Conservation (phyloP, 345 rosid genomes). For the Bruguiera sexangula region DNA sequence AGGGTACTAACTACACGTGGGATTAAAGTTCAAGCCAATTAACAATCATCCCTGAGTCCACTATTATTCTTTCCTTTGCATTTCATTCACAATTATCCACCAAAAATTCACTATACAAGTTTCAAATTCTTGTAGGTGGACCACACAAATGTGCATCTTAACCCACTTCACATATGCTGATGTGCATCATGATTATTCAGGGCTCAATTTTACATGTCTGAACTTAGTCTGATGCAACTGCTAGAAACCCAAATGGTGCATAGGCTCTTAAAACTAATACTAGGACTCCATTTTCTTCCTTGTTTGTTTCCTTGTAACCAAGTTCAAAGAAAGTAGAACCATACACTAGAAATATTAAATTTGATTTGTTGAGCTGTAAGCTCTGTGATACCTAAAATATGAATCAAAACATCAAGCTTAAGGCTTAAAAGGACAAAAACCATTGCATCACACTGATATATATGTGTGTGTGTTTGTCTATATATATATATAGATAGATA, state of each 20-base stretch:
- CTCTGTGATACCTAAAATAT: background rate
- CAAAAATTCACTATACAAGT: background rate
- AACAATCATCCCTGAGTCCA: background rate
- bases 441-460: too few species aligned
- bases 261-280: background rate
- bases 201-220: too few species aligned
- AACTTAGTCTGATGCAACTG: too few species aligned
- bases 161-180: too few species aligned
- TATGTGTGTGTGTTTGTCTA: too few species aligned
- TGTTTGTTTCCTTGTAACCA: background rate
- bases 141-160: too few species aligned
- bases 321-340: conserved; percentile 1
- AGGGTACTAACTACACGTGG: background rate
- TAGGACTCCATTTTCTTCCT: background rate
- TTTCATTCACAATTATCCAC: background rate
- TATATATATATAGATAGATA: too few species aligned
- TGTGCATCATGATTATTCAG: too few species aligned
- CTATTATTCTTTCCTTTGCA: background rate
- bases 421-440: background rate
- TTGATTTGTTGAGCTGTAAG: background rate
- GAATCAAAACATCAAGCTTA: background rate
- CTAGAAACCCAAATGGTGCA: too few species aligned
- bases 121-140: too few species aligned
- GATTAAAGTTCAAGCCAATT: background rate
- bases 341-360: background rate